Base-by-base conservation (phyloP, 108 stramenopile genomes). In the Discostella stelligeroides region DNA sequence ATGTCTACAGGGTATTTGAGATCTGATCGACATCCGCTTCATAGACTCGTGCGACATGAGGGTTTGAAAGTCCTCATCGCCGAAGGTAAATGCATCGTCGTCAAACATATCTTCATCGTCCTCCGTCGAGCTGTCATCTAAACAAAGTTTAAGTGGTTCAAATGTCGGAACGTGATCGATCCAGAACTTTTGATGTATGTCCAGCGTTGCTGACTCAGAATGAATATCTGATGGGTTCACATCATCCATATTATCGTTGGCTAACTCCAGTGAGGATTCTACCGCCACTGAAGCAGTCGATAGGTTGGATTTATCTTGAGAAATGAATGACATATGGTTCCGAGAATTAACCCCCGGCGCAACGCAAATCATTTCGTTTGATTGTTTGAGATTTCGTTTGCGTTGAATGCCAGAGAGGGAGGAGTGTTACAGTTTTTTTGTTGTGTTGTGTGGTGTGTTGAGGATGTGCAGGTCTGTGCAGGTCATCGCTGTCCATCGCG, bases 81-180 rank as follows among this genome's bases (percentile, higher is more conserved):
- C 79, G 49, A 80, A 80, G 25, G 63, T 75, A 30, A 80, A 80
- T 5, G 59, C 79, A 55, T 80, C 74, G 46, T 80, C 79, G 55
- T 80, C 76, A 27, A 78, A 78, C 69, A 78, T 78, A 45, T 78
- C 68, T 69, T 76, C 75, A 24, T 76, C 79, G 30, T 53, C 79
- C 40, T 80, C 79, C n/a, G 70, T 70, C 21, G 79, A 80, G 28
- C 68, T 64, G 54, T 80, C 79, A 56, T 80, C 79, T 39, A 80
- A 61, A 28, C 79, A 80, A 4, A 80, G 60, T 45, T 80, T 80
- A 13, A 80, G 80, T 34, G 75, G 74, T 39, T 80, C 80, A 49
- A 41, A 48, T 25, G 62, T 64, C 3, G 59, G 68, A 12, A 21
- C 34, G 4, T 63, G 42, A 12, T 24, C 67, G 54, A 69, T 46